These are phyloP conservation scores for Sambucus nigra DNA, from an alignment of 129 eudicot genomes.

Conservation along the genomic window DNA sequence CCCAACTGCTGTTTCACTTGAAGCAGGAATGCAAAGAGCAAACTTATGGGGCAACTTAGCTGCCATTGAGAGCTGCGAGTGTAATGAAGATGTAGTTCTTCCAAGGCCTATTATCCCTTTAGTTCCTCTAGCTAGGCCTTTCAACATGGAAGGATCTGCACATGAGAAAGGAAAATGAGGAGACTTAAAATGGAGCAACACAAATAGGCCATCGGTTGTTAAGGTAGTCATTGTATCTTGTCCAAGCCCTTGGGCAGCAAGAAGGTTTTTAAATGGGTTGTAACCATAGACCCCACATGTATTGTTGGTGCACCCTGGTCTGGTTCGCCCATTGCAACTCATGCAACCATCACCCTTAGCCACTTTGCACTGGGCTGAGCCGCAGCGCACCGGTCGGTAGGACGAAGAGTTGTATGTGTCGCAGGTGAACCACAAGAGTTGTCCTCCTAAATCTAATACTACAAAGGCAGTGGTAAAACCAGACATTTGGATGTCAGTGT, in stretches of 20 bases:
- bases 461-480: not conserved
- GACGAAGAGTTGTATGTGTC: not conserved
- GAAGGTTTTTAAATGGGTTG: not conserved
- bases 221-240: not conserved
- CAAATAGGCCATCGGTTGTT: not conserved
- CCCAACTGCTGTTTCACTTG: constrained; percentile 15
- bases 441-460: not conserved
- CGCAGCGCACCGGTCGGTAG: not conserved
- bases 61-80: constrained; percentile 20
- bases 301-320: not conserved
- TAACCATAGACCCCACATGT: not conserved
- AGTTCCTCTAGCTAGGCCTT: not conserved
- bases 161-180: not conserved
- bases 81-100: constrained; percentile 22
- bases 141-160: not conserved
- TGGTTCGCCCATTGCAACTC: not conserved
- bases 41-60: constrained; percentile 32
- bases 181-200: not conserved
- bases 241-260: not conserved
- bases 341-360: not conserved
- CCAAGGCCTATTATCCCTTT: constrained; percentile 25
- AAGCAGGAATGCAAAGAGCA: constrained; percentile 38
- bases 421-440: not conserved
- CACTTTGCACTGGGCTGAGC: not conserved
- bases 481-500: not conserved